Percentiles rank a stretch among this genome's conserved stretches.
Evolutionary conservation across 768 basidiomycete species (phyloP).

Genomic region (Mycena galericulata): DNA sequence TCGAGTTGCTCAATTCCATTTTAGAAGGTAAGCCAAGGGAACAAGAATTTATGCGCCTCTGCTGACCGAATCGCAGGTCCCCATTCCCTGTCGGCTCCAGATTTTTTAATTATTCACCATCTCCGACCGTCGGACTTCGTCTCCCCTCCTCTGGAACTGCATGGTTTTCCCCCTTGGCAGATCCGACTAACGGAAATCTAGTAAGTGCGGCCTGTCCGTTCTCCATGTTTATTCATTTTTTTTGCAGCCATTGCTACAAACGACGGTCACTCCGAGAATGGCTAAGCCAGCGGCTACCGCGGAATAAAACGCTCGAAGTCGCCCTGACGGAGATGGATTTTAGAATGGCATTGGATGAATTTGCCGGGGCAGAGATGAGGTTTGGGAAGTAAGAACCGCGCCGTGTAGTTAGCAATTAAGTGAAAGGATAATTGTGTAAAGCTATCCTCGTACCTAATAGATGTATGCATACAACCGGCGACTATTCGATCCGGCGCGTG

Average conservation of each 20-base stretch:
- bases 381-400: slow-evolving; percentile 70
- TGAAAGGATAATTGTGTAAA: background rate
- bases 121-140: slow-evolving; percentile 53
- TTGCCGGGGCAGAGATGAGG: slow-evolving; percentile 79
- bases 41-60: background rate
- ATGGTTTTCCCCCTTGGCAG: slow-evolving; percentile 90
- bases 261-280: slow-evolving; percentile 7
- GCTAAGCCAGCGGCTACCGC: background rate
- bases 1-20: slow-evolving; percentile 58
- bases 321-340: slow-evolving; percentile 67
- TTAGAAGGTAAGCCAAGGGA: slow-evolving; percentile 66
- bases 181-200: slow-evolving; percentile 84
- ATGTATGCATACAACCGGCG: background rate
- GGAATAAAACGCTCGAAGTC: background rate
- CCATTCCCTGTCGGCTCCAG: slow-evolving; percentile 71
- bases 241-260: slow-evolving; percentile 11
- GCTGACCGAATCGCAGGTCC: slow-evolving; percentile 51
- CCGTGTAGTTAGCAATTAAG: too few relatives aligned
- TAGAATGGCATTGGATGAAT: slow-evolving; percentile 79
- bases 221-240: background rate
- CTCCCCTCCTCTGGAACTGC: slow-evolving; percentile 67
- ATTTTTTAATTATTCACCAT: slow-evolving; percentile 82
- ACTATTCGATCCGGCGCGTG: too few relatives aligned
- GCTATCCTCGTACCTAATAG: background rate
- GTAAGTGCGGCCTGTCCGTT: slow-evolving; percentile 56